Base-by-base conservation (phyloP, 495 filamentous ascomycete species). In the Durotheca rogersii region DNA sequence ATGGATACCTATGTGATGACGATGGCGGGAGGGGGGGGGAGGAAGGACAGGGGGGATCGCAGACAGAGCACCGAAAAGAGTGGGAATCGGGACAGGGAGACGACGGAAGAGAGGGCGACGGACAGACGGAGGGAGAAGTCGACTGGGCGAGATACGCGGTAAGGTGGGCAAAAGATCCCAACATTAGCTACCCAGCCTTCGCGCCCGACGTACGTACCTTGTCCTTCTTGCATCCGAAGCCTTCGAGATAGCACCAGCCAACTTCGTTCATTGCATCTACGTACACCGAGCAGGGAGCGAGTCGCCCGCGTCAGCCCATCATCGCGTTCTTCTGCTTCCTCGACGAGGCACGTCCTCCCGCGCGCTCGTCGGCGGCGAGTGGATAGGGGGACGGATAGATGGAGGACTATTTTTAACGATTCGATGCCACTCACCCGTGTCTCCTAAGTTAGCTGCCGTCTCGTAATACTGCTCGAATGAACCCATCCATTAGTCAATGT, bases 191-290 rank as follows among this genome's bases (percentile, higher is more conserved):
- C 37, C 44, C 41, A 37, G 54, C 40, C 52, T 57, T 44, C 34
- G 53, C 58, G 62, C n/a, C n/a, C 60, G 23, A 27, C 23, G 59
- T 63, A 84, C 88, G 66, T 72, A 96, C 93, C 87, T 94, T 96
- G 71, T 97, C 89, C 69, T 97, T 99, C 69, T 88, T 90, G 48
- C 87, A 88, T 17, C 93, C 93, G 69, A 94, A 95, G 9, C 93
- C 93, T 62, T 95, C 87, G 14, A 92, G 67, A 74, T 94, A 97
- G 70, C 94, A 99, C 89, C 90, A 94, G 17, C 86, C 93, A 56
- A 86, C 85, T 67, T 96, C 91, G 66, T 96, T 95, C 90, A 96
- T 96, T 35, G 92, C 94, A 75, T 99, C 93, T 80, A 56, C 41
- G 37, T 42, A 41, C 45, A 53, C 49, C 49, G 56, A 55, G 39